Percentiles rank a stretch among this genome's conserved stretches.
Conservation (phyloP, 176 grass and related monocot genomes). For the Rhynchospora breviuscula region DNA sequence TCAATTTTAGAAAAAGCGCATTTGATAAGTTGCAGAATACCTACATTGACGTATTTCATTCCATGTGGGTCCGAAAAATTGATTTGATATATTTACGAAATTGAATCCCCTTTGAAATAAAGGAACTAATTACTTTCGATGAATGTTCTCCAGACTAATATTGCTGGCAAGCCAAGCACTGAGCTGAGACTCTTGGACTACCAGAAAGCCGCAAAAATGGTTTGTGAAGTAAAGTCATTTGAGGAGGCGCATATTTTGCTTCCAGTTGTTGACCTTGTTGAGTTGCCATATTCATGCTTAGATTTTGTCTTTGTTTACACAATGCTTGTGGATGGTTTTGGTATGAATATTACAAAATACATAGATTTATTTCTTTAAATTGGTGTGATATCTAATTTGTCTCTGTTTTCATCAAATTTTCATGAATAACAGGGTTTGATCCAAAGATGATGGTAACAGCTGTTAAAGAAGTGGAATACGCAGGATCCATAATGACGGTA, state of each 20-base stretch:
- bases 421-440: conserved; percentile 15
- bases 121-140: too few relatives aligned
- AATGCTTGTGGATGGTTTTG: conserved; percentile 46
- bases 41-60: too few relatives aligned
- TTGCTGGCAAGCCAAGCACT: neutral
- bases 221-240: conserved; percentile 3
- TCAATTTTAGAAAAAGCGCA: too few relatives aligned
- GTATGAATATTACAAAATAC: neutral
- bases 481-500: conserved; percentile 27
- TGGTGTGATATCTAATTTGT: too few relatives aligned
- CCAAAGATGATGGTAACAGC: conserved; percentile 35
- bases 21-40: too few relatives aligned
- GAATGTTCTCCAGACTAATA: neutral
- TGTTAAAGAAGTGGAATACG: conserved; percentile 37
- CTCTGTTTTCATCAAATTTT: too few relatives aligned
- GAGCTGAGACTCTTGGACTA: neutral
- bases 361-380: too few relatives aligned
- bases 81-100: too few relatives aligned
- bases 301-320: conserved; percentile 39
- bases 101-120: too few relatives aligned
- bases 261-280: neutral
- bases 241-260: conserved; percentile 10
- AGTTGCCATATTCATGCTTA: conserved; percentile 38
- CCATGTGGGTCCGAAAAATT: too few relatives aligned
- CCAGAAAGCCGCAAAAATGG: neutral